phyloP scores from a whole-genome alignment of 257 asterid genomes.

The Ballota nigra region DNA sequence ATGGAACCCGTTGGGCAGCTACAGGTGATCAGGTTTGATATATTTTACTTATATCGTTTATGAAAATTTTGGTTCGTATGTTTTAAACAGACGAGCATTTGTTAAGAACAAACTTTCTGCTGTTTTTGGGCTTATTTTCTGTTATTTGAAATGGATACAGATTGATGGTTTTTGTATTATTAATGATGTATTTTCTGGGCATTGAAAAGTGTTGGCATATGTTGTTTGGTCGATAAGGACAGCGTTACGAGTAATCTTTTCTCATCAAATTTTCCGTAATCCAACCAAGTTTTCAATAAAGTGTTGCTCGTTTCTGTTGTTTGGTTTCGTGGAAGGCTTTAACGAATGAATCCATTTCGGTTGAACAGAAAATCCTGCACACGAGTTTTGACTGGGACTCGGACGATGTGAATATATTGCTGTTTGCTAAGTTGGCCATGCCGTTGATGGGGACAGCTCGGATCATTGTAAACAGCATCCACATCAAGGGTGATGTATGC shows the following conservation, averaged over 20 bases:
- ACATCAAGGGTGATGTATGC: conserved; percentile 95
- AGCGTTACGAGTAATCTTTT: too few relatives aligned
- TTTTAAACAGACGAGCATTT: background rate
- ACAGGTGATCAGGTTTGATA: conserved; percentile 85
- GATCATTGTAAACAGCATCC: conserved; percentile 82
- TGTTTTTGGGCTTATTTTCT: too few relatives aligned
- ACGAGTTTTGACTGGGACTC: conserved; percentile 96
- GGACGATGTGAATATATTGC: conserved; percentile 63
- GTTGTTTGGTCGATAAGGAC: too few relatives aligned
- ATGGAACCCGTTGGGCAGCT: conserved; percentile 84
- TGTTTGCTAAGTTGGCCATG: conserved; percentile 85
- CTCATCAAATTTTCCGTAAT: background rate
- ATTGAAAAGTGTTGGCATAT: too few relatives aligned
- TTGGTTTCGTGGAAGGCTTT: background rate
- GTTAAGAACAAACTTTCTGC: too few relatives aligned
- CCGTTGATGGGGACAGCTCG: conserved; percentile 96
- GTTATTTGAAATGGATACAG: too few relatives aligned
- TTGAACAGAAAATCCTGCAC: conserved; percentile 63
- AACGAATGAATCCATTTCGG: background rate
- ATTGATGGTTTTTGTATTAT: too few relatives aligned
- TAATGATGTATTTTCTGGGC: too few relatives aligned
- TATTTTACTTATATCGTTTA: conserved; percentile 12
- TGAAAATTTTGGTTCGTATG: background rate
- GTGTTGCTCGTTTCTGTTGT: background rate
- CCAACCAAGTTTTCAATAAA: background rate